Percentiles rank a stretch among this genome's conserved stretches.
These are phyloP conservation scores for Phytophthora litchii DNA, from an alignment of 352 stramenopile genomes.

Conservation along the genomic window DNA sequence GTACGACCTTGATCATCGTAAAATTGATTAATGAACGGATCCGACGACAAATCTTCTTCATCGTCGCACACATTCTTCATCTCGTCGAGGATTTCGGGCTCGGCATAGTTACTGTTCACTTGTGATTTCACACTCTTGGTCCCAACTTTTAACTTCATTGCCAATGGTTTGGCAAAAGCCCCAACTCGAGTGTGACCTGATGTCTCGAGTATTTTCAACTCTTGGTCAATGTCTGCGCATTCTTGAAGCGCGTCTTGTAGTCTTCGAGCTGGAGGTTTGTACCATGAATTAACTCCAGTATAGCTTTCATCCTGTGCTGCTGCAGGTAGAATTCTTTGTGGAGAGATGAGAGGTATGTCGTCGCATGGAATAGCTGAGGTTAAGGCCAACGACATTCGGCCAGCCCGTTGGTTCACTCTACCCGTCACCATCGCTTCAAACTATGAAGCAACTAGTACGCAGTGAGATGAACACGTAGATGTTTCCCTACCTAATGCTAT, in stretches of 20 bases:
- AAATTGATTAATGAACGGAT: conserved; percentile 68
- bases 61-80: conserved; percentile 14
- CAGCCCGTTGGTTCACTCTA: conserved; percentile 9
- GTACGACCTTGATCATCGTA: conserved; percentile 61
- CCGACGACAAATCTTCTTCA: conserved; percentile 41
- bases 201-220: conserved; percentile 71
- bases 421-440: conserved; percentile 14
- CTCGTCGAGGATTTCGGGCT: neutral
- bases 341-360: conserved; percentile 24
- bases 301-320: neutral
- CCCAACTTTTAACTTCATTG: conserved; percentile 24
- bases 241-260: conserved; percentile 29
- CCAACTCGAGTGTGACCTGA: conserved; percentile 61
- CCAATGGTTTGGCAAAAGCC: conserved; percentile 62
- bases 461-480: too few species aligned
- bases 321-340: conserved; percentile 17
- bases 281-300: conserved; percentile 10
- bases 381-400: conserved; percentile 26
- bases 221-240: conserved; percentile 38
- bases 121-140: conserved; percentile 2
- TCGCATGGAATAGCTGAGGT: conserved; percentile 19
- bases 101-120: neutral
- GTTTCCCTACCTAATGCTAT: too few species aligned
- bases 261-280: conserved; percentile 27
- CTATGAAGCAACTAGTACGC: neutral